Conservation (phyloP, 495 filamentous ascomycete species). For the Stereocaulon alpinum region DNA sequence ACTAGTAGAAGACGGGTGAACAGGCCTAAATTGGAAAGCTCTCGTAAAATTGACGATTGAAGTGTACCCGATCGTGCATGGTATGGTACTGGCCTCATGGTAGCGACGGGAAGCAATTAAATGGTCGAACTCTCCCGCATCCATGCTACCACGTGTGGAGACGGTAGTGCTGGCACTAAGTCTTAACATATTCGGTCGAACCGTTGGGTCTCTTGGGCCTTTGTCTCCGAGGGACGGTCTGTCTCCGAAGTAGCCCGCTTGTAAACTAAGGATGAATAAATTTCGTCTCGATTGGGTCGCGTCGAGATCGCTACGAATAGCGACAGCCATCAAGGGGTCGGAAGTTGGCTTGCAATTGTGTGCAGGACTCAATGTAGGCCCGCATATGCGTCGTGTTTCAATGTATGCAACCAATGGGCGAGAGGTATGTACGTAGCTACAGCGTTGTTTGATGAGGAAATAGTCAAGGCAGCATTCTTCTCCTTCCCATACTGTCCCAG, state of each 20-base stretch:
- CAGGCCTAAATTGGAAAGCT: not conserved
- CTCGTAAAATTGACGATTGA: not conserved
- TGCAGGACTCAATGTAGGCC: not conserved
- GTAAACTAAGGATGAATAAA: not conserved
- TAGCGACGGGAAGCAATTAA: not conserved
- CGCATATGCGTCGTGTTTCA: not conserved
- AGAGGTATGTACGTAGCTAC: not conserved
- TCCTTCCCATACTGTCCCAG: no score
- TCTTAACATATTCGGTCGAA: not conserved
- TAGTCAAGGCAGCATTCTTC: not conserved
- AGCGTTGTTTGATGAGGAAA: not conserved
- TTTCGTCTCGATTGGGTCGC: not conserved
- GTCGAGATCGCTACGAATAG: not conserved
- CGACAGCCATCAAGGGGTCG: not conserved
- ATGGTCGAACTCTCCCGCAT: not conserved
- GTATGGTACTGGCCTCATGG: no score
- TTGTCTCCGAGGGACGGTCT: not conserved
- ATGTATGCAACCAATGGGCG: no score
- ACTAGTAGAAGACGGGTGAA: not conserved
- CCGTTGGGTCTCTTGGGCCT: not conserved
- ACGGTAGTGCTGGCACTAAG: not conserved
- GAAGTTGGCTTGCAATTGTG: not conserved
- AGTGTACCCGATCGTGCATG: not conserved
- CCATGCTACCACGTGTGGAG: conserved; percentile 1
- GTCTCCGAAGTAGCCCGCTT: not conserved